Evolutionary conservation across 352 stramenopile species (phyloP), one percentile per base, ranked within the genome.

Genomic region (Globisporangium nunn): DNA sequence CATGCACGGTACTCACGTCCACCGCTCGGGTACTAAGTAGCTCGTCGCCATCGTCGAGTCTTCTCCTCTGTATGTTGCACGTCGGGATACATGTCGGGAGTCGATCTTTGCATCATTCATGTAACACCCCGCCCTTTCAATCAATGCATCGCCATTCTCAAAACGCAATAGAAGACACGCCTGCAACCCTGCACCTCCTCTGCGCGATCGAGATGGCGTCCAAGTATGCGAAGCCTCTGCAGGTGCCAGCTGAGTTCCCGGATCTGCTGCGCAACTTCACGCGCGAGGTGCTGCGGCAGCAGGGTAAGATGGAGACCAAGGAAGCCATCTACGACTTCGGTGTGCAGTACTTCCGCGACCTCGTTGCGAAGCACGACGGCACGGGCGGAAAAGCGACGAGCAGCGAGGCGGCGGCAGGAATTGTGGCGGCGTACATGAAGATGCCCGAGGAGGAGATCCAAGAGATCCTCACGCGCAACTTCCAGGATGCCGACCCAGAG

Each of bases 161-260:
- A 30, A 23, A 23, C 23, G 23, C 23, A 23, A 23, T 23, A 23
- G 23, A 23, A 23, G 23, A 23, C 23, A 23, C 23, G 1, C 23
- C 23, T 23, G 23, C 23, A 23, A 23, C 23, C 23, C 23, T 23
- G 23, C 23, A 23, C 23, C 23, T 23, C 23, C 23, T 23, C 23
- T 23, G 23, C 23, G 23, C 23, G 23, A 23, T 23, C 23, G 23
- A 23, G 8, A 93, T 96, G 81, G 78, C 86, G 40, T 92, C 81
- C 56, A 90, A 87, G 67, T 94, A 93, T 35, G 78, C 84, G 43
- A 94, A 94, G 68, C 68, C 74, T 15, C 77, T 93, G 52, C 77
- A 87, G 47, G 68, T 94, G 48, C 85, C 83, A 23, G 55, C 53
- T 6, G 78, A 85, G 14, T 93, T 96, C 47, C 79, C 81, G 8